Percentiles rank a stretch among this genome's conserved stretches.
phyloP scores from a whole-genome alignment of 78 protist genomes.

The Speleostelium caveatum region DNA sequence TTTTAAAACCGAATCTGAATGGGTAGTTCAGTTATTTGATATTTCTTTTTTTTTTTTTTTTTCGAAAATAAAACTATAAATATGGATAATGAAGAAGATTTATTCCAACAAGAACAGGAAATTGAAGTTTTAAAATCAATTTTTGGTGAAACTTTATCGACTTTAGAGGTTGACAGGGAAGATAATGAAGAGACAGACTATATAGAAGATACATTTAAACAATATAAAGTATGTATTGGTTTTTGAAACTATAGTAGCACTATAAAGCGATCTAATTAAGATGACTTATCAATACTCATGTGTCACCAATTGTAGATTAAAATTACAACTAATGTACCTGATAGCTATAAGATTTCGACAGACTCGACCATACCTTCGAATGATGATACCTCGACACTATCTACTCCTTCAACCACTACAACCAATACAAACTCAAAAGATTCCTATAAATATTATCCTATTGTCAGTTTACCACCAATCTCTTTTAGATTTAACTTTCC shows the following conservation, averaged over 20 bases:
- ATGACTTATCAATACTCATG: not conserved
- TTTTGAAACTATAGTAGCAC: not conserved
- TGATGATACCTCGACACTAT: not conserved
- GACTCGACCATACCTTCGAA: not conserved
- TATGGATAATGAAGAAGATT: not conserved
- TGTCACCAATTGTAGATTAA: not conserved
- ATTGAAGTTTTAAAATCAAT: slow-evolving; percentile 36
- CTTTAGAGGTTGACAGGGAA: not conserved
- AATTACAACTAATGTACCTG: not conserved
- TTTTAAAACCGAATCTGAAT: too few species aligned
- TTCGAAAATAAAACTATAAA: not conserved
- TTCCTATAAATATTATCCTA: not conserved
- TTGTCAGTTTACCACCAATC: slow-evolving; percentile 1
- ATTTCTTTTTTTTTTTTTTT: not conserved
- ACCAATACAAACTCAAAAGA: not conserved
- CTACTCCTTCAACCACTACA: not conserved
- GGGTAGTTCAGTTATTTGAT: too few species aligned
- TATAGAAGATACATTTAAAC: too few species aligned
- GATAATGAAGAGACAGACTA: not conserved
- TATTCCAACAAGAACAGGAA: slow-evolving; percentile 2
- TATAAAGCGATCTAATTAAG: too few species aligned
- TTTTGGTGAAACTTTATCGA: slow-evolving; percentile 6
- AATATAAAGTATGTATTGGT: not conserved
- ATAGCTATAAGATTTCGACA: not conserved
- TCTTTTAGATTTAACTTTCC: not conserved